Evolutionary conservation across 208 protist genomes (phyloP).

Genomic region (Acanthamoeba royreba): DNA sequence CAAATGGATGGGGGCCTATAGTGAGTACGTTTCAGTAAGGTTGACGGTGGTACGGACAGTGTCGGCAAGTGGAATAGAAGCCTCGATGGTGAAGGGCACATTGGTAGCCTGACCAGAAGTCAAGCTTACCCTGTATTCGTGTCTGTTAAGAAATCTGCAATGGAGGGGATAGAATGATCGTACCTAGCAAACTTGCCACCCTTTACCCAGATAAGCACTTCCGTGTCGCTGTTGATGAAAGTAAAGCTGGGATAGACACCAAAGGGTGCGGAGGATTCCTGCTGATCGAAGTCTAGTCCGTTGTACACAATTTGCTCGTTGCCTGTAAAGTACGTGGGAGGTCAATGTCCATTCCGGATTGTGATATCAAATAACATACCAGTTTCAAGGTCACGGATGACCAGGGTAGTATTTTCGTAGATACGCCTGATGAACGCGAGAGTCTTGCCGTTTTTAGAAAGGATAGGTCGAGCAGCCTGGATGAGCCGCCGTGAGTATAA

Average conservation of each 20-base stretch:
- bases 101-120: not conserved
- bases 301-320: not conserved
- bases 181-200: not conserved
- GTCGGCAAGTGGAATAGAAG: not conserved
- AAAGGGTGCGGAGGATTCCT: not conserved
- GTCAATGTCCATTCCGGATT: too few species aligned
- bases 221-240: not conserved
- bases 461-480: not conserved
- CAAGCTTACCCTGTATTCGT: not conserved
- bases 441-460: conserved; percentile 4
- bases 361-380: not conserved
- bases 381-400: not conserved
- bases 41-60: not conserved
- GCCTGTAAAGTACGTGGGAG: not conserved
- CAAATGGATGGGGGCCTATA: not conserved
- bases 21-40: not conserved
- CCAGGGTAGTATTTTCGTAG: not conserved
- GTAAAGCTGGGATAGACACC: conserved; percentile 40
- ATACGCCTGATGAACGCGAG: conserved; percentile 2
- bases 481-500: not conserved
- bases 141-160: too few species aligned
- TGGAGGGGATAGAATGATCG: too few species aligned
- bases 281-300: not conserved
- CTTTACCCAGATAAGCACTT: conserved; percentile 14
- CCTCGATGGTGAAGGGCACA: not conserved